phyloP scores from a whole-genome alignment of 2,329 filamentous ascomycete genomes.

The Diaporthe helianthi region DNA sequence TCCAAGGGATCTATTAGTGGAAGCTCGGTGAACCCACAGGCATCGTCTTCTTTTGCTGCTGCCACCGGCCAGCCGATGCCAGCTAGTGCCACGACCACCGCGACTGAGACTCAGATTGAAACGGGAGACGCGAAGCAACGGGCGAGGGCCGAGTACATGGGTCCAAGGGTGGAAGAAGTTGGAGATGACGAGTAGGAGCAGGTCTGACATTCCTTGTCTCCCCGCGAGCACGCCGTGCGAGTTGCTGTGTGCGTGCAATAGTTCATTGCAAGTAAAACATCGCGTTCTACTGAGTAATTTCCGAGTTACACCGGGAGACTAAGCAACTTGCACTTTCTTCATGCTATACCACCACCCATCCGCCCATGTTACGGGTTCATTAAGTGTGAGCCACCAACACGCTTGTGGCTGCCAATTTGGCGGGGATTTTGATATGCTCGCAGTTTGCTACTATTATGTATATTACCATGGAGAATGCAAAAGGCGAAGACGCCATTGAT shows the following conservation, averaged over 20 bases:
- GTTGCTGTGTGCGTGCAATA: background rate
- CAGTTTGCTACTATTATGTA: constrained; percentile 3
- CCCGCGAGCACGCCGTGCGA: background rate
- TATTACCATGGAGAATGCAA: constrained; percentile 6
- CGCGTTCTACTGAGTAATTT: background rate
- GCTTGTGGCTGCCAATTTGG: background rate
- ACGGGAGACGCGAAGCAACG: constrained; percentile 47
- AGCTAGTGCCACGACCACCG: constrained; percentile 62
- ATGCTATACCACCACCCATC: background rate
- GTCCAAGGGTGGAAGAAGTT: constrained; percentile 48
- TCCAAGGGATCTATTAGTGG: constrained; percentile 45
- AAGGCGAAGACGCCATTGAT: constrained; percentile 19
- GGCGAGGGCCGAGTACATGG: constrained; percentile 52
- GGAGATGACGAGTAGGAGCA: constrained; percentile 42
- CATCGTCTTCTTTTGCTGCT: constrained; percentile 56
- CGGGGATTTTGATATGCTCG: background rate
- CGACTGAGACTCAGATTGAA: constrained; percentile 61
- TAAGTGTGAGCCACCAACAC: background rate
- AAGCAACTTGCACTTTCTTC: background rate
- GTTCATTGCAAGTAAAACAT: background rate
- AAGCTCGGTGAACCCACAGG: constrained; percentile 42
- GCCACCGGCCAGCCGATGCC: constrained; percentile 61
- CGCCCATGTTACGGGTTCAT: background rate
- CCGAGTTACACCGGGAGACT: background rate
- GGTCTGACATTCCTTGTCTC: background rate